Conservation (phyloP, 345 rosid genomes). For the Aurinia saxatilis region DNA sequence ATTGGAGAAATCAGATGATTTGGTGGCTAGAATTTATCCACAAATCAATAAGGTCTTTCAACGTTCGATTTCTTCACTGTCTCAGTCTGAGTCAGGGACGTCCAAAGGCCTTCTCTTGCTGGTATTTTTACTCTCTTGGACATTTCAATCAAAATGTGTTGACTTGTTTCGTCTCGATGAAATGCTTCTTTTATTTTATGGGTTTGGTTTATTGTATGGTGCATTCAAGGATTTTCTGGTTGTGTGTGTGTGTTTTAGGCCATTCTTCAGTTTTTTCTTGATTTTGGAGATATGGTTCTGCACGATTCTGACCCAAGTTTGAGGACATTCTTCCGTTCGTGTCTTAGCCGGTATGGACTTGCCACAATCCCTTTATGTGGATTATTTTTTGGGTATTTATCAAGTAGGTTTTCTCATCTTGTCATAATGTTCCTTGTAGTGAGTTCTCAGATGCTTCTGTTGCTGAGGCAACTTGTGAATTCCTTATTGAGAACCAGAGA, state of each 20-base stretch:
- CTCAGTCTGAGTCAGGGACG: conserved; percentile 49
- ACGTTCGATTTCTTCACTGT: conserved; percentile 68
- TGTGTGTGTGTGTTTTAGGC: conserved; percentile 43
- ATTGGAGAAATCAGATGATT: conserved; percentile 65
- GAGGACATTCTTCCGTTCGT: conserved; percentile 61
- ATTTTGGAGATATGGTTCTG: conserved; percentile 76
- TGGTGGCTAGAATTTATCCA: conserved; percentile 81
- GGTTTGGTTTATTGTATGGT: not conserved
- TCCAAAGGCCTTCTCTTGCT: conserved; percentile 77
- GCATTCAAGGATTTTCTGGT: not conserved
- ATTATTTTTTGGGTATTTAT: not conserved
- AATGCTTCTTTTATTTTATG: not conserved
- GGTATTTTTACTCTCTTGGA: conserved; percentile 29
- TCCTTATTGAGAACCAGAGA: conserved; percentile 59
- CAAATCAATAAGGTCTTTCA: conserved; percentile 80
- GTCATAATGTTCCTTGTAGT: conserved; percentile 50
- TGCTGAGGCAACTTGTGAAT: conserved; percentile 87
- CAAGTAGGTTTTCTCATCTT: conserved; percentile 4
- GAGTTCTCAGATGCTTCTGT: conserved; percentile 90
- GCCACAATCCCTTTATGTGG: conserved; percentile 2
- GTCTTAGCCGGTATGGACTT: conserved; percentile 79
- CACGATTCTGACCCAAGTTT: conserved; percentile 93
- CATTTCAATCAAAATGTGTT: not conserved
- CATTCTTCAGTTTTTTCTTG: conserved; percentile 82
- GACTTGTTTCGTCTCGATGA: not conserved